phyloP scores from a whole-genome alignment of 345 rosid species.

The Erodium maritimum region DNA sequence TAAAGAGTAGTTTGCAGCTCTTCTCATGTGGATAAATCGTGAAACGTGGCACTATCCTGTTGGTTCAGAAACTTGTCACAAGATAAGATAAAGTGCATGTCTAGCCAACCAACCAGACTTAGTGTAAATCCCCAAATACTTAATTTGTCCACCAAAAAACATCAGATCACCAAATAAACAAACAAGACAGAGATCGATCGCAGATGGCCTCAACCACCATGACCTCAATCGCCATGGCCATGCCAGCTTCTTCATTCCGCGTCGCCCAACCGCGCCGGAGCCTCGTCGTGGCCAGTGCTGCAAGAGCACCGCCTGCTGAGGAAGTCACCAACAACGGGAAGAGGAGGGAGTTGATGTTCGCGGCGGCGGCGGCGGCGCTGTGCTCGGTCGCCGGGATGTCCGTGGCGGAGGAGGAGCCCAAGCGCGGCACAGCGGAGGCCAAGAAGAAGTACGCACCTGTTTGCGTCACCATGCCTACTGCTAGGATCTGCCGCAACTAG shows the following conservation, averaged over 20 bases:
- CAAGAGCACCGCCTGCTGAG: conserved; percentile 5
- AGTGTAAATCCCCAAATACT: too few relatives aligned
- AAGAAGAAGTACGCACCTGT: conserved; percentile 54
- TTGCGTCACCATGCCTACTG: conserved; percentile 66
- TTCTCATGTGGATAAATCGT: too few relatives aligned
- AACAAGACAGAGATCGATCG: too few relatives aligned
- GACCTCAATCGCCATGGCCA: conserved; percentile 30
- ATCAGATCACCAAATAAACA: too few relatives aligned
- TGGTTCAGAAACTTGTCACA: too few relatives aligned
- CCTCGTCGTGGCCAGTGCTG: conserved; percentile 18
- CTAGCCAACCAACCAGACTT: too few relatives aligned
- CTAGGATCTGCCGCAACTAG: conserved; percentile 39
- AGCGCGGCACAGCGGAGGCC: conserved; percentile 41
- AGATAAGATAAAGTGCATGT: too few relatives aligned
- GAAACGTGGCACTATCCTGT: too few relatives aligned
- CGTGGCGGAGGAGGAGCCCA: conserved; percentile 53
- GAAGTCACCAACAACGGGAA: conserved; percentile 16
- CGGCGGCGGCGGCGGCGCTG: conserved; percentile 34
- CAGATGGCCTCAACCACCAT: conserved; percentile 2
- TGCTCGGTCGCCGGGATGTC: conserved; percentile 36
- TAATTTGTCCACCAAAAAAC: too few relatives aligned
- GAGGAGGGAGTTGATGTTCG: conserved; percentile 51
- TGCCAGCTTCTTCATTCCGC: conserved; percentile 32
- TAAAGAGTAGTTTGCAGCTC: too few relatives aligned
- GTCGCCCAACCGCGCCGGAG: conserved; percentile 9